Percentiles rank a stretch among this genome's conserved stretches.
Evolutionary conservation across 495 filamentous ascomycete genomes (phyloP).

Genomic region (Annulohypoxylon nitens): DNA sequence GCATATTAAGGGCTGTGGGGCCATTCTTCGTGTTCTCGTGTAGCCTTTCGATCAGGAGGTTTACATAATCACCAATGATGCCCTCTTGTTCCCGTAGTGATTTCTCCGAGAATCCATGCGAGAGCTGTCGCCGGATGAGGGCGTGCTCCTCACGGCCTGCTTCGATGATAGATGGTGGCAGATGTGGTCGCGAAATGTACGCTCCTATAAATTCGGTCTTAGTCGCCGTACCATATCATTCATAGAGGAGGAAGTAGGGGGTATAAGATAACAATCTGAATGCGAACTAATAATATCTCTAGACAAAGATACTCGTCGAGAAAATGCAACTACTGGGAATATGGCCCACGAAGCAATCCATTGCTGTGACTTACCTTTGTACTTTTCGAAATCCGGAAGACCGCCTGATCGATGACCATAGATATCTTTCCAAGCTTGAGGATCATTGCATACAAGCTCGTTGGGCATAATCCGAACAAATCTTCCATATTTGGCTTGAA

Average conservation of each 20-base stretch:
- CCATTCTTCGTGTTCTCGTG: conserved; percentile 51
- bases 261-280: neutral
- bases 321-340: neutral
- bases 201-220: conserved; percentile 24
- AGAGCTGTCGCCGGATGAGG: conserved; percentile 60
- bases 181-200: conserved; percentile 48
- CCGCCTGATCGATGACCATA: conserved; percentile 58
- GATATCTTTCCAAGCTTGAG: conserved; percentile 69
- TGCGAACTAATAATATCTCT: neutral
- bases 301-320: neutral
- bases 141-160: conserved; percentile 57
- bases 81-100: conserved; percentile 61
- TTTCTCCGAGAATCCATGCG: conserved; percentile 67
- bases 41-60: conserved; percentile 62
- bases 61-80: conserved; percentile 59
- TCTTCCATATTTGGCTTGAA: conserved; percentile 65
- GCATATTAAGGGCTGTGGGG: conserved; percentile 56
- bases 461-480: conserved; percentile 68
- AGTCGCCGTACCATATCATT: neutral
- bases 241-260: neutral
- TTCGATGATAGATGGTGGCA: conserved; percentile 52
- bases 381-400: conserved; percentile 53
- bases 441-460: conserved; percentile 63
- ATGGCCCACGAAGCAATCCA: neutral
- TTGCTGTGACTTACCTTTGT: conserved; percentile 30